Evolutionary conservation across 129 eudicot genomes (phyloP), one percentile per base, ranked within the genome.

Genomic region (Rutidosis leptorrhynchoides): DNA sequence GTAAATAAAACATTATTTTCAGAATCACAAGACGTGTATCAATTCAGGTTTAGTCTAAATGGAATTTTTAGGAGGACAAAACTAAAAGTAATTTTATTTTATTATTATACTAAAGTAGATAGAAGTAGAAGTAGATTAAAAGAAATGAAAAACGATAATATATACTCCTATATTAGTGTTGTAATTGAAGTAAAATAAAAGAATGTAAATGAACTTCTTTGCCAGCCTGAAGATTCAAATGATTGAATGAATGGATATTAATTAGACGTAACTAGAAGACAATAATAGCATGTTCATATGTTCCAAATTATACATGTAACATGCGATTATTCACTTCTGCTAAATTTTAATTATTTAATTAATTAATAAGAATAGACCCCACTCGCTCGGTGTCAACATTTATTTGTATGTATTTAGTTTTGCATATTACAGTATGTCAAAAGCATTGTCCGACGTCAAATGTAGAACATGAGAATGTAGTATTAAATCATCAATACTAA

Each of bases 191-290:
- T 35, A 10, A 48, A 52, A 52, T 43, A 48, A 52, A 52, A 52
- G 27, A 20, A 17, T 17, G 26, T 52, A 12, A 10, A 52, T 52
- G 26, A 15, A 26, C 58, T 19, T 52, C 58, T 52, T 52, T 52
- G 58, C 58, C 58, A 52, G 58, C 58, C 26, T 52, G 26, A 52
- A 52, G 58, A 52, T 52, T 52, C 58, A 52, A 11, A 52, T 52
- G 58, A 52, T 52, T 52, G 20, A 52, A 19, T 52, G 58, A 26
- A 52, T 10, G 57, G 58, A 52, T 11, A 52, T 52, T 52, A 52
- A 23, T 52, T 35, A 35, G 42, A 35, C n/a, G n/a, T n/a, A n/a
- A n/a, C 27, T 52, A 15, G 58, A 52, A 52, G 12, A 52, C 58
- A 52, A 7, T 52, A 52, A 7, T 52, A 52, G 14, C 58, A 52